Evolutionary conservation across 23 red algal genomes (phyloP).

Genomic region (Gracilaria domingensis): DNA sequence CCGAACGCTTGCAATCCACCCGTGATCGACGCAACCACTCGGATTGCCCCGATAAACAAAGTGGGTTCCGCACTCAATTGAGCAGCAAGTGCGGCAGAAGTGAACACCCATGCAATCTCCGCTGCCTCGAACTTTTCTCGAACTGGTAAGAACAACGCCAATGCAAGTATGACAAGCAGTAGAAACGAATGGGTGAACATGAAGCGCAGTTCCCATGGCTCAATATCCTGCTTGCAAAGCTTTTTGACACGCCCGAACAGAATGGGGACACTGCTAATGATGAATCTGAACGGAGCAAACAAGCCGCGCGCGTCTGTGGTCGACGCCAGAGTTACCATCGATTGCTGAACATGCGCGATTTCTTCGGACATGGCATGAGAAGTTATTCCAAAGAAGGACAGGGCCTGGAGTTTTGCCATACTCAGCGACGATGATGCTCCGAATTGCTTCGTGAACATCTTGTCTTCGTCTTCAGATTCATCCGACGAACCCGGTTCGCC

Average conservation of each 20-base stretch:
- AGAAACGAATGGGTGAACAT: conserved; percentile 57
- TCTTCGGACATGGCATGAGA: conserved; percentile 62
- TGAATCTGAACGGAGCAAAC: conserved; percentile 58
- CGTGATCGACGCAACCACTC: conserved; percentile 59
- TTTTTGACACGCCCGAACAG: conserved; percentile 22
- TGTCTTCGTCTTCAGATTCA: neutral
- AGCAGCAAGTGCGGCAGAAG: conserved; percentile 68
- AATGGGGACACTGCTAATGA: conserved; percentile 39
- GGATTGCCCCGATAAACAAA: conserved; percentile 69
- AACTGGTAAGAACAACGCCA: conserved; percentile 43
- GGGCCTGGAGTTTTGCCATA: conserved; percentile 33
- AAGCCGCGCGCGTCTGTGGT: conserved; percentile 43
- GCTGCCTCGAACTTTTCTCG: conserved; percentile 31
- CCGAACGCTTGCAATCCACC: conserved; percentile 64
- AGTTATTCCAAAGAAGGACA: conserved; percentile 56
- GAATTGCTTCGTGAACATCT: neutral
- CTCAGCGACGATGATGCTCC: neutral
- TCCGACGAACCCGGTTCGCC: neutral
- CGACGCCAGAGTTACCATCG: conserved; percentile 47
- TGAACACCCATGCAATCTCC: conserved; percentile 79
- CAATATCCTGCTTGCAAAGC: conserved; percentile 15
- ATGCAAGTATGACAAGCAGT: conserved; percentile 59
- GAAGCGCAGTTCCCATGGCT: conserved; percentile 60
- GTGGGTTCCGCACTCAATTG: conserved; percentile 79
- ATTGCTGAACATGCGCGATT: conserved; percentile 55